phyloP scores from a whole-genome alignment of 2,329 filamentous ascomycete genomes.

The Cucurbitaria berberidis region DNA sequence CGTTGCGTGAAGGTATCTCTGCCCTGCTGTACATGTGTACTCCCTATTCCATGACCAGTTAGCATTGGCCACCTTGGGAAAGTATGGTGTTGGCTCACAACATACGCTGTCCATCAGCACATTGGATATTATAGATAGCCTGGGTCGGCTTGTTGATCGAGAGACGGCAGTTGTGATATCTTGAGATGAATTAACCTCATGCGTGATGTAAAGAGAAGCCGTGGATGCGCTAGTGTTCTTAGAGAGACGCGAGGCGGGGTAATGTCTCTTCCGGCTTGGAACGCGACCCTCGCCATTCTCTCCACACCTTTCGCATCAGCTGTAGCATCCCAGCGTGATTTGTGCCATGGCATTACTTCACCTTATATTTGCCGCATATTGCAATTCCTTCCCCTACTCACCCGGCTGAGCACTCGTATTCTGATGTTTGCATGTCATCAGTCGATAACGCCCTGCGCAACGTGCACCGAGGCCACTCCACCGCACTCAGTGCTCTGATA shows the following conservation, averaged over 20 bases:
- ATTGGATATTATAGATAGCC: background rate
- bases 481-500: background rate
- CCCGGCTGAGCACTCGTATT: constrained; percentile 4
- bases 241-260: background rate
- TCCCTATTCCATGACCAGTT: background rate
- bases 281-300: background rate
- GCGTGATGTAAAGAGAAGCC: background rate
- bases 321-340: constrained; percentile 9
- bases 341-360: constrained; percentile 15
- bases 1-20: background rate
- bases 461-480: background rate
- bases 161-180: background rate
- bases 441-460: constrained; percentile 2
- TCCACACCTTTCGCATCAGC: background rate
- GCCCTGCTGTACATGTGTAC: background rate
- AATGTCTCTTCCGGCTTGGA: constrained; percentile 4
- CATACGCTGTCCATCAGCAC: background rate
- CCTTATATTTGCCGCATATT: background rate
- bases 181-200: background rate
- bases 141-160: background rate
- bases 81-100: background rate
- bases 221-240: background rate
- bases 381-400: background rate
- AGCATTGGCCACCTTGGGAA: background rate
- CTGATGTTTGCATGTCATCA: background rate